Percentiles rank a stretch among this genome's conserved stretches.
phyloP scores from a whole-genome alignment of 768 basidiomycete genomes.

The Phylloporus scabripes region DNA sequence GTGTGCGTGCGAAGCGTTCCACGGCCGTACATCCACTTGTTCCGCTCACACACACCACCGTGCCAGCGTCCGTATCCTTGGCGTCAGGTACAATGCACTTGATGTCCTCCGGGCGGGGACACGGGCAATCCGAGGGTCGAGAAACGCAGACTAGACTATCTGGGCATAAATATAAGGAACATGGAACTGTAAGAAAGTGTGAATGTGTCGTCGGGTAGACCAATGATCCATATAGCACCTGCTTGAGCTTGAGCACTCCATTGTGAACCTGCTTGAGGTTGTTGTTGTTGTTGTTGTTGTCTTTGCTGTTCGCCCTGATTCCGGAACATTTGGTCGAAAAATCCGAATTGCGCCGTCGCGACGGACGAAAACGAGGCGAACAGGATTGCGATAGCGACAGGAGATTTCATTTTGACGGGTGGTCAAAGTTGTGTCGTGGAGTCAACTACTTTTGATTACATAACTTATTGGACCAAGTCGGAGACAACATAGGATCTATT shows the following conservation, averaged over 20 bases:
- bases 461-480: background rate
- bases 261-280: conserved; percentile 43
- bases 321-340: conserved; percentile 77
- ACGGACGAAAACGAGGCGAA: conserved; percentile 26
- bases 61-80: conserved; percentile 44
- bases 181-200: conserved; percentile 48
- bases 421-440: background rate
- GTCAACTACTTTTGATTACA: background rate
- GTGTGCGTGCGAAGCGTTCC: conserved; percentile 38
- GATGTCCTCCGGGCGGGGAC: conserved; percentile 69
- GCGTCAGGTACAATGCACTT: conserved; percentile 70
- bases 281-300: conserved; percentile 53
- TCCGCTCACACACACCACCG: conserved; percentile 69
- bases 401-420: conserved; percentile 13
- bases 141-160: conserved; percentile 61
- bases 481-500: too few species aligned
- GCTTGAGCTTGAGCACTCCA: conserved; percentile 63
- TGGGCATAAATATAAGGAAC: conserved; percentile 72
- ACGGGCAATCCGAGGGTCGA: conserved; percentile 61
- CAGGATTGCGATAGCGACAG: conserved; percentile 7
- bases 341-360: conserved; percentile 64
- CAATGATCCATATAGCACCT: conserved; percentile 37
- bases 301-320: conserved; percentile 42
- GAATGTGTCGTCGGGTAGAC: background rate
- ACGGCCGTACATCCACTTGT: conserved; percentile 56